Base-by-base conservation (phyloP, 805 yeast species). In the Suhomyces emberorum region DNA sequence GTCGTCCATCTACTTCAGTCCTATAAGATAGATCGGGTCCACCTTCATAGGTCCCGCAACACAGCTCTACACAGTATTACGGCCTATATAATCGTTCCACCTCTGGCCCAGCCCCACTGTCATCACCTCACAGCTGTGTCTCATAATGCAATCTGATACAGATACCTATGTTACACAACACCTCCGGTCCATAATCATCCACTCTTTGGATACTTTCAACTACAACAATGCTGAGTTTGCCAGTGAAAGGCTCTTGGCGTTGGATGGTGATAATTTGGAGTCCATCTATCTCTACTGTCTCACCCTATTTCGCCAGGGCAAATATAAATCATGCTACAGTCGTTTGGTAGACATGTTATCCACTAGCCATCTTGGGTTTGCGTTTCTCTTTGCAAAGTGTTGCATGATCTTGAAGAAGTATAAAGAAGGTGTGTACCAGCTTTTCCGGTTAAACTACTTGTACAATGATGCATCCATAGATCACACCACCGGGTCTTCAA, bases 161-260 rank as follows among this genome's bases (percentile, higher is more conserved):
- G 32, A 43, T 20, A 35, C 46, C n/a, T 49, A 51, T 37, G 47
- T 54, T 9, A 55, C 53, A 33, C 72, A 67, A 40, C 64, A 77
- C 41, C 70, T 81, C 30, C 67, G 83, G 37, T 72, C 82, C 8
- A 61, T 74, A 2, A 70, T 83, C n/a, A 63, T 85, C 55, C 83
- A 86, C 50, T 74, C 83, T 9, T 58, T 88, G 26, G 95, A 87
- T 48, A 75, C 76, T 41, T 88, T 80, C 52, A 71, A 84, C 42
- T 63, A 75, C 30, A 62, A 69, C 10, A 83, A 89, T 18, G 97
- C 98, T 1, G 88, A 82, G 52, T 87, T 93, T 61, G 81, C 91
- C 4, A 78, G 88, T 12, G 98, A 93, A 56, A 69, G 95, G 45
- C 65, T 88, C 15, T 60, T 83, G 22, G 87, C 95, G 2, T 74